phyloP scores from a whole-genome alignment of 2,329 filamentous ascomycete species.

The Aspergillus hortae region DNA sequence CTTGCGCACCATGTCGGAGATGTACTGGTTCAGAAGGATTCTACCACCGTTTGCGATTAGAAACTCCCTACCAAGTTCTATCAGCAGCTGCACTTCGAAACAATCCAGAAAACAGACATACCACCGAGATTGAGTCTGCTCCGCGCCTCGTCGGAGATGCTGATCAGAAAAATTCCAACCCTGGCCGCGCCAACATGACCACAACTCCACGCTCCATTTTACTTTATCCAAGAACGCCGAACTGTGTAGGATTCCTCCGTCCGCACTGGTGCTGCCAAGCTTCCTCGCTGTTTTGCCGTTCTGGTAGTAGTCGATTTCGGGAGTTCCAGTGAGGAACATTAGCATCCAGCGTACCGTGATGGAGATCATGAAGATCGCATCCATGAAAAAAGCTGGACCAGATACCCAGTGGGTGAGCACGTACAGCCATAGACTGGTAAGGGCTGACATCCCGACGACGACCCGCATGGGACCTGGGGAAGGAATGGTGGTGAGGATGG shows the following conservation, averaged over 20 bases:
- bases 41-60: not conserved
- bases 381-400: conserved; percentile 1
- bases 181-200: conserved; percentile 1
- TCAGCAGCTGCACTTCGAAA: too few species aligned
- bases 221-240: not conserved
- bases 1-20: not conserved
- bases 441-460: not conserved
- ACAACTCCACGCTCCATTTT: conserved; percentile 3
- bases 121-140: not conserved
- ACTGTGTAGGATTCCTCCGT: not conserved
- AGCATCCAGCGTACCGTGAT: not conserved
- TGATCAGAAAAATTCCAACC: conserved; percentile 1
- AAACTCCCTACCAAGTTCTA: not conserved
- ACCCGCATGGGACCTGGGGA: conserved; percentile 1
- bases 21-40: not conserved
- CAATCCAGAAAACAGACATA: not conserved
- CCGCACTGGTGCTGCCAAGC: not conserved
- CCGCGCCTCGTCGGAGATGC: conserved; percentile 1
- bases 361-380: conserved; percentile 4
- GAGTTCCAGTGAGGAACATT: not conserved
- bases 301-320: conserved; percentile 1
- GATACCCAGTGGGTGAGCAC: conserved; percentile 1
- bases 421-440: conserved; percentile 1
- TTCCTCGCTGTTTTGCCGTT: not conserved
- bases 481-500: not conserved